Evolutionary conservation across 2,329 filamentous ascomycete species (phyloP), one percentile per base, ranked within the genome.

Genomic region (Aspergillus melleus): DNA sequence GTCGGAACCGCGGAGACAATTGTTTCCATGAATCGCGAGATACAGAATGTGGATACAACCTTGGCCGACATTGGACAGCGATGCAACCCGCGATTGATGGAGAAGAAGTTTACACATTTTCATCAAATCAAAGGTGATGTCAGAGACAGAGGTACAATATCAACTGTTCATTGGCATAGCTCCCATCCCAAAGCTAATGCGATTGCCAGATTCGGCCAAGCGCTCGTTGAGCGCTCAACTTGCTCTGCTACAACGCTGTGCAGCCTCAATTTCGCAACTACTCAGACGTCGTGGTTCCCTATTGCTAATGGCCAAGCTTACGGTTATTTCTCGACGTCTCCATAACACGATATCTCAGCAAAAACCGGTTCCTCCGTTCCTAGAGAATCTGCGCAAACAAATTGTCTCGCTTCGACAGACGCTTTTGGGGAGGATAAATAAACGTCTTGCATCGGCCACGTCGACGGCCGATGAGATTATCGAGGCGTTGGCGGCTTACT

Each of bases 1-100:
- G 86, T 98, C 26, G 91, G 91, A 55, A 97, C 94, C 0, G 94
- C 94, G 57, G 93, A 97, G 77, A 88, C 88, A n/a, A 98, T 98
- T 66, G 90, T 97, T 57, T 85, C 88, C 61, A 96, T 98, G 91
- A 90, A 91, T 66, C 78, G 77, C 44, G 88, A 94, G 72, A 94
- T 95, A 78, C 85, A 88, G 61, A 79, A 81, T 12, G 89, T 92
- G 16, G 92, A 96, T 75, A 79, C 82, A 5, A 85, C 88, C 42
- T 82, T 98, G 54, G 84, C 84, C 16, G 82, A 83, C 60, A 89
- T 96, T 79, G 91, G 91, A 50, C 85, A 85, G 47, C 85, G 86
- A 58, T 97, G 94, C 76, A 92, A 93, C 54, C 85, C 91, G 42
- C 80, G 83, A 55, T 82, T 88, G 26, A 81, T 96, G 24, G 87